Base-by-base conservation (phyloP, 495 filamentous ascomycete genomes). In the Penicillium odoratum region DNA sequence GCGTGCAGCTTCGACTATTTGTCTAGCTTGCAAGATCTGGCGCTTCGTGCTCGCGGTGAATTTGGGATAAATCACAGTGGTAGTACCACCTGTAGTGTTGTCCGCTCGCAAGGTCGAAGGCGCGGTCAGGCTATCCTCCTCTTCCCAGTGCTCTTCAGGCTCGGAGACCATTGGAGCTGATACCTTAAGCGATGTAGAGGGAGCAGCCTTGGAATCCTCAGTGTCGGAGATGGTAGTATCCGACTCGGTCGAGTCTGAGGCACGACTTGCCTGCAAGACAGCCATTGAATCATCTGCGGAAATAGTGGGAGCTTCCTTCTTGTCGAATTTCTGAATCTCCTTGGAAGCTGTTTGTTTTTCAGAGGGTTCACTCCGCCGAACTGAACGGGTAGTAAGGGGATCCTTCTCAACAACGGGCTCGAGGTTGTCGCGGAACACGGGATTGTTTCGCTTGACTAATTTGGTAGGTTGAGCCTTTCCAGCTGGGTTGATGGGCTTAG, bases 31-130 rank as follows among this genome's bases (percentile, higher is more conserved):
- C 10, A 84, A 84, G 38, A 96, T 75, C 75, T 96, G 90, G 10
- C 78, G 79, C 60, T 55, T 60, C 15, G 62, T 63, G 5, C 53
- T 30, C 16, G 54, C 26, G 9, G 44, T 61, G 31, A 59, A 57
- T 55, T 83, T 81, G 0, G 92, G 92, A 9, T 88, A 85, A n/a
- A 96, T 78, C 28, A 92, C 70, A 5, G 85, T 86, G 21, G 85
- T 87, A 0, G 88, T 82, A 25, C 83, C 87, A 16, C 85, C 85
- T 5, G 89, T 93, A 21, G 91, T 93, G 67, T 92, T 91, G 57
- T 93, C 91, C 9, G 86, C 82, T n/a, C 85, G 84, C 15, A 88
- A 89, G 61, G 84, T 84, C 7, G 90, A 91, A 48, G 89, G 85
- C 4, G 88, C 86, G 1, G 10, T 43, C n/a, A 26, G 15, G 21